These are phyloP conservation scores for Carpinus viminea DNA, from an alignment of 306 rosid genomes.

Conservation along the genomic window DNA sequence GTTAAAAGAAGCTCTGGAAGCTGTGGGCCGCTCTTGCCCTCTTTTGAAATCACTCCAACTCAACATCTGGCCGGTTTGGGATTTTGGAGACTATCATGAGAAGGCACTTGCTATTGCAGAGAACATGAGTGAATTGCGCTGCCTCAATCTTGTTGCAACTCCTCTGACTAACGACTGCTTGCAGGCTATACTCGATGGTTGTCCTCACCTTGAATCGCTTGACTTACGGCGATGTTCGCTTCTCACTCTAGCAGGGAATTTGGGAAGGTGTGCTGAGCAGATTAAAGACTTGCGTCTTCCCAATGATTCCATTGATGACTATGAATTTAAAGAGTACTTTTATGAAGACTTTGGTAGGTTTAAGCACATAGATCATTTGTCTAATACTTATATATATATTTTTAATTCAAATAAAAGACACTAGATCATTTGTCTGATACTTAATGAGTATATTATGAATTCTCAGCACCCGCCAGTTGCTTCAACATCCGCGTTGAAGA, in stretches of 20 bases:
- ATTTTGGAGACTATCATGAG: conserved; percentile 12
- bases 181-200: conserved; percentile 59
- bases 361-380: too few species aligned
- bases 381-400: too few species aligned
- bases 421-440: background rate
- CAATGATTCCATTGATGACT: conserved; percentile 37
- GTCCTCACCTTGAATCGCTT: conserved; percentile 67
- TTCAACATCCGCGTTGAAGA: too few species aligned
- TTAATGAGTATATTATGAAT: too few species aligned
- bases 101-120: conserved; percentile 53
- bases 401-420: too few species aligned
- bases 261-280: conserved; percentile 48
- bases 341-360: too few species aligned
- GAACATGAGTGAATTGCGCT: conserved; percentile 47
- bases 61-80: background rate
- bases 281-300: conserved; percentile 51
- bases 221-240: conserved; percentile 60
- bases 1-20: conserved; percentile 36
- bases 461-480: too few species aligned
- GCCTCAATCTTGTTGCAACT: conserved; percentile 63
- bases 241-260: conserved; percentile 33
- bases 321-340: conserved; percentile 20
- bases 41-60: conserved; percentile 45
- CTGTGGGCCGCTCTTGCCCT: conserved; percentile 56
- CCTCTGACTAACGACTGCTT: conserved; percentile 54